Conservation (phyloP, 345 rosid species). For the Eucalyptus tenuipes region DNA sequence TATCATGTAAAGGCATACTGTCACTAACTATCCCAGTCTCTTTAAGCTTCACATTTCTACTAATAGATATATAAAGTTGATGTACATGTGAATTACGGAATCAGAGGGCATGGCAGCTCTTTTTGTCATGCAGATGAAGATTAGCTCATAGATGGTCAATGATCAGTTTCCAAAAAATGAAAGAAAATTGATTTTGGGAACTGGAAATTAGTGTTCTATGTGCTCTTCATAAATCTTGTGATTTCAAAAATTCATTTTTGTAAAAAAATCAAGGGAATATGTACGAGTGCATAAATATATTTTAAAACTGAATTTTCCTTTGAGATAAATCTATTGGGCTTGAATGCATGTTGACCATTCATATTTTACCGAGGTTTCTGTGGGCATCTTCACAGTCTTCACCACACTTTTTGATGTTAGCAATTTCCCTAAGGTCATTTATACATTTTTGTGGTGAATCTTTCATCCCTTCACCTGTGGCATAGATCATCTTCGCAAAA, state of each 20-base stretch:
- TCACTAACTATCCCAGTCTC: not conserved
- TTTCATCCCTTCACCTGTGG: not conserved
- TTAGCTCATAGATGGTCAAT: not conserved
- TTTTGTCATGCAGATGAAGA: not conserved
- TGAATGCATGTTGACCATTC: not conserved
- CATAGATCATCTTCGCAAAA: not conserved
- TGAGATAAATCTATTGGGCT: not conserved
- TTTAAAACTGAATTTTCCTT: not conserved
- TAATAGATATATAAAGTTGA: not conserved
- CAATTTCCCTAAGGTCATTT: not conserved
- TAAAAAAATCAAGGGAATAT: not conserved
- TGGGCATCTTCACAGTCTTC: not conserved
- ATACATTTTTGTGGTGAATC: not conserved
- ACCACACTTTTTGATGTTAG: not conserved
- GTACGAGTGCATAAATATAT: not conserved
- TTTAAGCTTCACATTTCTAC: not conserved
- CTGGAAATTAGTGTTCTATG: not conserved
- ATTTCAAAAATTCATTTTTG: not conserved
- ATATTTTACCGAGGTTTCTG: not conserved
- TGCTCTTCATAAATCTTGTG: not conserved
- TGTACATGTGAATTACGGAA: not conserved
- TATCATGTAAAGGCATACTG: not conserved
- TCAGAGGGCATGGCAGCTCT: not conserved
- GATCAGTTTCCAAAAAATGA: not conserved
- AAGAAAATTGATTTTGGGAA: not conserved